Percentiles rank a stretch among this genome's conserved stretches.
Evolutionary conservation across 306 rosid genomes (phyloP).

Genomic region (Vachellia pachyceras): DNA sequence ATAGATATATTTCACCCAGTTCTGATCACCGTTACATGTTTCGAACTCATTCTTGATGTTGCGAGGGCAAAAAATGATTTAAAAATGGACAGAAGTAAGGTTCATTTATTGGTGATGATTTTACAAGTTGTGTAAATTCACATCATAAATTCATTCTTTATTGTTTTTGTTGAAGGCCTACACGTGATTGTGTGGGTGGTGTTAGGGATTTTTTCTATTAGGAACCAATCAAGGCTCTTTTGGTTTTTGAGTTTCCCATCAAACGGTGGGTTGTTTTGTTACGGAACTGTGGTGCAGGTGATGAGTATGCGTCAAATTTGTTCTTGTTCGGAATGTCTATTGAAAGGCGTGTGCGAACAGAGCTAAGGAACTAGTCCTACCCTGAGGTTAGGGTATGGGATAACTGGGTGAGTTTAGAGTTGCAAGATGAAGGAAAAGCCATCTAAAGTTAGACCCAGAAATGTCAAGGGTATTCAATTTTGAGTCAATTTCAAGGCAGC

Average conservation of each 20-base stretch:
- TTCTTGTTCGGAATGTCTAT: conserved; percentile 30
- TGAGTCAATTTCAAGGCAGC: conserved; percentile 55
- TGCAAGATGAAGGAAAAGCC: conserved; percentile 12
- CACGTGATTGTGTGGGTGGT: conserved; percentile 40
- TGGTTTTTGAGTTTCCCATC: conserved; percentile 29
- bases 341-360: background rate
- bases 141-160: background rate
- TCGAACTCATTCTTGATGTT: background rate
- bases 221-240: conserved; percentile 4
- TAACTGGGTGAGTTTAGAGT: conserved; percentile 25
- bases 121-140: background rate
- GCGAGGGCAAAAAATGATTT: background rate
- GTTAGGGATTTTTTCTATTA: conserved; percentile 25
- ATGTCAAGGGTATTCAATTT: conserved; percentile 44
- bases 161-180: background rate
- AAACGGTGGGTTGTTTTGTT: conserved; percentile 20
- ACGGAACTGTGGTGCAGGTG: conserved; percentile 23
- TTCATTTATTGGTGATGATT: background rate
- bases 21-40: background rate
- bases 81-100: background rate
- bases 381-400: background rate
- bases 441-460: conserved; percentile 37
- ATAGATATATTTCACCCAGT: background rate
- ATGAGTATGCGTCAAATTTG: conserved; percentile 39
- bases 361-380: background rate